Base-by-base conservation (phyloP, 2,329 filamentous ascomycete species). In the Neonectria hederae region DNA sequence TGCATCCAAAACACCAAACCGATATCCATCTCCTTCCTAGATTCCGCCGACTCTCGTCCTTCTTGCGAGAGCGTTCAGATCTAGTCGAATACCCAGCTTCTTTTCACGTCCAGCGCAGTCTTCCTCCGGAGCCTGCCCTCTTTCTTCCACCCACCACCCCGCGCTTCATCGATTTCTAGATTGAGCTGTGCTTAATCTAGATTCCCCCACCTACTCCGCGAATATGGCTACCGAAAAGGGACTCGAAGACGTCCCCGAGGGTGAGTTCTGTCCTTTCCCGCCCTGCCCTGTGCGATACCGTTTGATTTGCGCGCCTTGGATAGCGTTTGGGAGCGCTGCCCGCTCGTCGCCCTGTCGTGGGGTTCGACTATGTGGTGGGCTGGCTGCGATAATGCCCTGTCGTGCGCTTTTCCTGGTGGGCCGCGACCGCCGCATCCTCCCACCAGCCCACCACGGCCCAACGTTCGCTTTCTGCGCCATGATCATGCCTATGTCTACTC, bases 181-280 rank as follows among this genome's bases (percentile, higher is more conserved):
- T 93, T 88, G 91, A 89, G 87, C 90, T 84, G 84, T 82, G 91
- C 90, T 91, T 93, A 92, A 87, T 90, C 87, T 88, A 85, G 86
- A 85, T 78, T 87, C 88, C 63, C 63, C 65, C 82, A 79, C 78
- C 78, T 78, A 77, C 77, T 86, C 85, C 90, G 90, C 93, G 95
- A 97, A 92, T 89, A 98, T 98, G 95, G 95, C 94, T 93, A 90
- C 91, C 82, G 92, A 93, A 78, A 97, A 97, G 89, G 95, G 95
- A 88, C 93, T 98, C 86, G 94, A 97, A 88, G 95, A 98, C 83
- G 91, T 97, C 85, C 91, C 93, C 82, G 94, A 97, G 88, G 89
- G 93, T 97, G 87, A 86, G 93, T 90, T 69, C 61, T 55, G 68
- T 54, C 59, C 46, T 42, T 63, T 43, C 40, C 10, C 60, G 26